Evolutionary conservation across 2,329 filamentous ascomycete species (phyloP).

Genomic region (Aspergillus novofumigatus): DNA sequence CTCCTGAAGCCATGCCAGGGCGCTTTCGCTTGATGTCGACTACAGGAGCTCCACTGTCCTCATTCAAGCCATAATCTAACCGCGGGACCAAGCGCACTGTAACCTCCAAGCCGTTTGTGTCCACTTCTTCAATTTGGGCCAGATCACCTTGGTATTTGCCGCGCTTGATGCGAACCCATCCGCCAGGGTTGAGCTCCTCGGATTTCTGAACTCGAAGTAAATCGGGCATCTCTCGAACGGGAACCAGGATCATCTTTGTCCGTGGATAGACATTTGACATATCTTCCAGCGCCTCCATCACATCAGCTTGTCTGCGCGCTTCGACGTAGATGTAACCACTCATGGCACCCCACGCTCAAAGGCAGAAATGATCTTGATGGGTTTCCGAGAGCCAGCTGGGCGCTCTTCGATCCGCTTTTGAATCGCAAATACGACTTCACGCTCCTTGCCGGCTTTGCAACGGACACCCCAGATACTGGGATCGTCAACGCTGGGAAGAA

Average conservation of each 20-base stretch:
- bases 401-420: constrained; percentile 85
- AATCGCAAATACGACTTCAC: constrained; percentile 81
- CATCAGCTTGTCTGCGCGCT: constrained; percentile 79
- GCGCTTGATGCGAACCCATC: constrained; percentile 84
- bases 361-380: constrained; percentile 78
- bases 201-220: constrained; percentile 87
- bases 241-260: constrained; percentile 79
- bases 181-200: constrained; percentile 76
- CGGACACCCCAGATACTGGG: constrained; percentile 93
- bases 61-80: constrained; percentile 84
- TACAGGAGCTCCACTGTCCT: constrained; percentile 60
- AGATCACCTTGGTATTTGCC: constrained; percentile 83
- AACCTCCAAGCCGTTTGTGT: constrained; percentile 86
- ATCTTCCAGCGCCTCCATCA: constrained; percentile 74
- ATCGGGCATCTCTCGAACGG: constrained; percentile 97
- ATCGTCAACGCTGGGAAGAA: constrained; percentile 90
- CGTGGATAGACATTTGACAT: constrained; percentile 87
- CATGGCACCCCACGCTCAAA: constrained; percentile 91
- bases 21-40: constrained; percentile 76
- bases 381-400: constrained; percentile 66
- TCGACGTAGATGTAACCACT: constrained; percentile 95
- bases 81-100: constrained; percentile 83
- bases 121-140: constrained; percentile 86
- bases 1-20: constrained; percentile 47
- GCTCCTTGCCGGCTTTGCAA: constrained; percentile 93